Base-by-base conservation (phyloP, 495 filamentous ascomycete species). In the Podospora tetraspora region DNA sequence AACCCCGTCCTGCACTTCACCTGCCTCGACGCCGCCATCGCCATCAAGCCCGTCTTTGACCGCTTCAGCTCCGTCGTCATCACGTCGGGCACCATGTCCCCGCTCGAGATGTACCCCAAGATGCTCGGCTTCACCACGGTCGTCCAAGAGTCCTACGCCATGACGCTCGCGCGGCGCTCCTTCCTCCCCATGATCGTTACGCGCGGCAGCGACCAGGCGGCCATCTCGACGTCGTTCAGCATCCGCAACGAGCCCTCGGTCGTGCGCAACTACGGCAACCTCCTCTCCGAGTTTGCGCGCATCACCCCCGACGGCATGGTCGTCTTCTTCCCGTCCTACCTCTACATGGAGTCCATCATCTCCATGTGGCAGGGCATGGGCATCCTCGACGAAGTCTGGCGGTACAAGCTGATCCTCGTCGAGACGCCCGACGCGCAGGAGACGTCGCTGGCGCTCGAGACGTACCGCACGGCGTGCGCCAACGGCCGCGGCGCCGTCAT, bases 311-410 rank as follows among this genome's bases (percentile, higher is more conserved):
- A 99, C 72, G 96, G 96, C 63, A 88, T 99, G 79, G 95, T 98
- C 34, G 96, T 99, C 61, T 99, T 99, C 84, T 99, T 99, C 79
- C 96, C 96, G 0, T 96, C 92, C 1, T 99, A 99, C 74, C 86
- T 99, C 3, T 99, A 99, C 82, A 98, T 99, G 96, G 96, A 99
- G 74, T 92, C 89, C 52, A 97, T 98, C 75, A 97, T 99, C 75
- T 92, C 88, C 77, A 97, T 97, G 90, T 99, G 96, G 96, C 95
- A 98, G 75, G 91, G 92, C 67, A 97, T 97, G 92, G 92, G 92
- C 58, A 96, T 97, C 68, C 80, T 99, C 43, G 95, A 99, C 81
- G 90, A 94, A 75, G 93, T 99, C 58, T 99, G 95, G 96, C 97
- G 97, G 80, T 96, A 97, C 82, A 99, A 99, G 78, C 85, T 99